Evolutionary conservation across 345 rosid species (phyloP), one percentile per base, ranked within the genome.

Genomic region (Carallia pectinifolia): DNA sequence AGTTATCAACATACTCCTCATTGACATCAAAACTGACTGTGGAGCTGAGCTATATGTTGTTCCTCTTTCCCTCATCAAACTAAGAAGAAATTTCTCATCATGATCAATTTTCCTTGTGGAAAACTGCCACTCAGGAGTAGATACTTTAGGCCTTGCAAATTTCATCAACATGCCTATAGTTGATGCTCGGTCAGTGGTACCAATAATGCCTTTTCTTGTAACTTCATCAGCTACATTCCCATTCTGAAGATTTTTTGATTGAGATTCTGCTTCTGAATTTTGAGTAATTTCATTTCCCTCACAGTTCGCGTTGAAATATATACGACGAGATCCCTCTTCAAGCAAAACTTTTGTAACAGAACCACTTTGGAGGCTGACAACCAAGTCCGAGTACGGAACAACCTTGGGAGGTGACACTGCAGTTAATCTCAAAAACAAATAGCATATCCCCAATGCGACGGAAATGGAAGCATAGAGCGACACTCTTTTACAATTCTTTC

Each of bases 321-420:
- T 86, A 9, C 90, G 86, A 59, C 96, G 98, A 73, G 97, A 94
- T 31, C 93, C 97, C 81, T 94, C 98, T 88, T 88, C 96, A 7
- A 91, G 82, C 76, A 94, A 81, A 68, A 94, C 89, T 61, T 86
- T 89, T 0, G 86, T 81, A 64, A 91, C 96, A 61, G 84, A 81
- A 52, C 92, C 89, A 58, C 69, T 83, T 68, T 85, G 89, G 69
- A 94, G 95, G 81, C 85, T 88, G 13, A 79, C 64, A 10, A 94
- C 79, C 59, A 94, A 85, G 44, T 90, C 97, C 0, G 97, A 94
- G 77, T 94, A 94, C 1, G 97, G 96, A 66, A 94, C 90, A 69
- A 77, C 52, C 66, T 87, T 83, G 1, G 96, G 87, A 58, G 92
- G 83, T 9, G 97, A 96, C 68, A 80, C 65, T 37, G 97, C 80